These are phyloP conservation scores for Chloris gayana DNA, from an alignment of 176 grass and related monocot species.

Conservation along the genomic window DNA sequence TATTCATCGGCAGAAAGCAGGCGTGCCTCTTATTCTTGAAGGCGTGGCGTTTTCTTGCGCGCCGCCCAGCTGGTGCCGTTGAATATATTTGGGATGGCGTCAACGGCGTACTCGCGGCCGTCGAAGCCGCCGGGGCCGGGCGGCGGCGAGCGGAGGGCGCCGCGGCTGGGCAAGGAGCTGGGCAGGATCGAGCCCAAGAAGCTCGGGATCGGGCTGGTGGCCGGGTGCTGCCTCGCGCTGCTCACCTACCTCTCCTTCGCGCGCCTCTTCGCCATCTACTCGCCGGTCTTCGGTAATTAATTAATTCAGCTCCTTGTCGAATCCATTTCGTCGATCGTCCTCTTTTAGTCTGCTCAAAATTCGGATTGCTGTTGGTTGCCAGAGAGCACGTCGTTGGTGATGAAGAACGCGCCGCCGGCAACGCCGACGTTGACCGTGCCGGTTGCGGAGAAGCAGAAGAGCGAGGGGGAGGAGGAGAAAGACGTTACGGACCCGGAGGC, in stretches of 20 bases:
- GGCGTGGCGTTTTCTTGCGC: too few relatives aligned
- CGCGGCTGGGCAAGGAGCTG: slow-evolving; percentile 55
- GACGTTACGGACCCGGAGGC: neutral
- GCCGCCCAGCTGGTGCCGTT: neutral
- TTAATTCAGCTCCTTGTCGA: too few relatives aligned
- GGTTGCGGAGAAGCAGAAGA: slow-evolving; percentile 4
- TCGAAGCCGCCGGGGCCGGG: slow-evolving; percentile 44
- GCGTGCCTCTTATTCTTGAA: too few relatives aligned
- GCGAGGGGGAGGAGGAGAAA: neutral
- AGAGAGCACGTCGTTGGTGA: slow-evolving; percentile 52
- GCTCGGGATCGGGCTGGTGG: slow-evolving; percentile 53
- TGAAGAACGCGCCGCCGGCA: slow-evolving; percentile 26
- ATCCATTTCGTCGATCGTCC: too few relatives aligned
- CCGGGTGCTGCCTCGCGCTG: slow-evolving; percentile 52
- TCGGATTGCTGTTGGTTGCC: neutral
- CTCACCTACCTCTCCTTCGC: slow-evolving; percentile 58
- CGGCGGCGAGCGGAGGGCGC: slow-evolving; percentile 31
- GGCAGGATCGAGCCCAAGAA: slow-evolving; percentile 64
- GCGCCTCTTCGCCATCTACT: slow-evolving; percentile 58
- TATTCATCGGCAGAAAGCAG: too few relatives aligned
- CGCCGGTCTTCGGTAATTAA: slow-evolving; percentile 52
- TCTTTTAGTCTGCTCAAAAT: neutral
- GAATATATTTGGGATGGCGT: slow-evolving; percentile 42
- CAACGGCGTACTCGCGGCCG: slow-evolving; percentile 54
- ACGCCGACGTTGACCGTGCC: neutral